Evolutionary conservation across 164 flowering plant species (phyloP).

Genomic region (Kalanchoe fedtschenkoi): DNA sequence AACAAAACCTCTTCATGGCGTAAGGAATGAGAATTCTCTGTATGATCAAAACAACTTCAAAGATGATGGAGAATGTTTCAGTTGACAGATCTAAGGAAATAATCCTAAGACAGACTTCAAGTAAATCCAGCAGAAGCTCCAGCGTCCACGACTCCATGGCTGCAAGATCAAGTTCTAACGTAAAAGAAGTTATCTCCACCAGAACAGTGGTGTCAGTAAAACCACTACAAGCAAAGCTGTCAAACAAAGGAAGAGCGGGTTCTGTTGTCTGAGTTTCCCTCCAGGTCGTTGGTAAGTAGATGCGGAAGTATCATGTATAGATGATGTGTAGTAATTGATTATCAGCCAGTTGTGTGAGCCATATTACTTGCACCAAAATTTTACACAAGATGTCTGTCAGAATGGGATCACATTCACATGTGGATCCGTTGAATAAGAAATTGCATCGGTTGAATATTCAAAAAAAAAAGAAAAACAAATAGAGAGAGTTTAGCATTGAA

Average conservation of each 20-base stretch:
- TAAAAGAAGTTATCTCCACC: background rate
- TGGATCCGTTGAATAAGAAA: too few species aligned
- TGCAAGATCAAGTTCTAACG: slow-evolving; percentile 1
- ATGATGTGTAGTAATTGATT: background rate
- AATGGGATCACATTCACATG: too few species aligned
- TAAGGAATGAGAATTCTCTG: background rate
- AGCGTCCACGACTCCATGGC: background rate
- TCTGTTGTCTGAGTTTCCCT: background rate
- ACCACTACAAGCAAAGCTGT: too few species aligned
- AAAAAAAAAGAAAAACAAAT: too few species aligned
- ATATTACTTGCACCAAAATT: too few species aligned
- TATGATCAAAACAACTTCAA: background rate
- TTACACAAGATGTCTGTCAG: too few species aligned
- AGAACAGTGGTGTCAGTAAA: too few species aligned
- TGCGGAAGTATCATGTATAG: background rate
- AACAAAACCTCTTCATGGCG: background rate
- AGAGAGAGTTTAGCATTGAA: too few species aligned
- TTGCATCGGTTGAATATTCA: too few species aligned
- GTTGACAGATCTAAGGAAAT: background rate
- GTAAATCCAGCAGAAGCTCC: background rate
- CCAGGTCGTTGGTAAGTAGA: background rate
- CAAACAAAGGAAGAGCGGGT: background rate
- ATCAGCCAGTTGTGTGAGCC: too few species aligned
- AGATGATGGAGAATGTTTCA: slow-evolving; percentile 2
- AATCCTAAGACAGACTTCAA: background rate